Evolutionary conservation across 139 green algal species (phyloP), one percentile per base, ranked within the genome.

Genomic region (Mesostigma viride): DNA sequence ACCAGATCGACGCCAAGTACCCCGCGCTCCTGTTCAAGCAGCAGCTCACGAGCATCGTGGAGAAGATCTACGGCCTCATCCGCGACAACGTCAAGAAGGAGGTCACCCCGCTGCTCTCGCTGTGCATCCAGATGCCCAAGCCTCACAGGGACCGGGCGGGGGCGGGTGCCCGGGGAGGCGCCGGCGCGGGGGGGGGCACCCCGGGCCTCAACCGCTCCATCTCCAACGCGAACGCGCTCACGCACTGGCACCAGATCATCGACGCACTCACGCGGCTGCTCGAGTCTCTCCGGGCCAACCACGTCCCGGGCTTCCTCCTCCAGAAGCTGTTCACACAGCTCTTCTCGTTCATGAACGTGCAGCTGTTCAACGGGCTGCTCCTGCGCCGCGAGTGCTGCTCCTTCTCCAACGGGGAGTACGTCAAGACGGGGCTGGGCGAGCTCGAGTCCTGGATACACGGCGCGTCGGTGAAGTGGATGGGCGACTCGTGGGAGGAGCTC

Each of bases 21-120:
- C 91, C 93, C 0, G 91, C 94, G 3, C 85, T 98, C 78, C 82
- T 98, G 63, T 99, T 99, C 83, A 98, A 97, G 86, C 91, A 98
- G 87, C 91, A 97, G 86, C 87, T 98, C 61, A 89, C 95, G 64
- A 91, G 89, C 3, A 95, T 96, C 76, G 88, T 97, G 71, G 89
- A 97, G 77, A 95, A 95, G 75, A 94, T 97, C 71, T 99, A 96
- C 80, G 87, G 89, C 58, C 90, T 95, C 83, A 84, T 99, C 70
- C 84, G 94, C 1, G 94, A 98, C 82, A 97, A 96, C 71, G 81
- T 95, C 24, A 97, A 96, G 83, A 95, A 95, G 82, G 83, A 89
- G 69, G 92, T 99, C 66, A 87, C 84, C 33, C 83, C 86, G 30
- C 76, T 86, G 63, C 83, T 98, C 45, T 77, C 68, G 3, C 78